Percentiles rank a stretch among this genome's conserved stretches.
These are phyloP conservation scores for Bothriochloa decipiens DNA, from an alignment of 176 grass and related monocot species.

Conservation along the genomic window DNA sequence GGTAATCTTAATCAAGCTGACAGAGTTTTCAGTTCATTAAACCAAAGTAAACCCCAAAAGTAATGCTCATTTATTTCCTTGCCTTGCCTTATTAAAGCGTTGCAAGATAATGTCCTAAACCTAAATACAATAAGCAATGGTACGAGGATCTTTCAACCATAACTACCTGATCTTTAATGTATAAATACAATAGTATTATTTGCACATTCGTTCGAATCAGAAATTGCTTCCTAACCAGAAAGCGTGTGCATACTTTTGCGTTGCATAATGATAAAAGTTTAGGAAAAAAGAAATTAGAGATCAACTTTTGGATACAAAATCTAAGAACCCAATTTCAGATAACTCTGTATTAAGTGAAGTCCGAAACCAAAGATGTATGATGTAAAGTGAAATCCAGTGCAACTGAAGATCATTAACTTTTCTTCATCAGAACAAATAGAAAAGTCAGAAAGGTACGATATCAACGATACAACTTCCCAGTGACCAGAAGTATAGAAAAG, in stretches of 20 bases:
- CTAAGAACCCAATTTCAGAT: neutral
- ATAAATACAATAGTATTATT: conserved; percentile 6
- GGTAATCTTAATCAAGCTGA: too few species aligned
- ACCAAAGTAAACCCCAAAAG: conserved; percentile 29
- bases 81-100: conserved; percentile 4
- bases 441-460: neutral
- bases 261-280: conserved; percentile 2
- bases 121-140: neutral
- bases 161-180: conserved; percentile 27
- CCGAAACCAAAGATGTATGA: neutral
- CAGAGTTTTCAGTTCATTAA: conserved; percentile 34
- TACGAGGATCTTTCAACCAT: neutral
- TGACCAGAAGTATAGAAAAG: neutral
- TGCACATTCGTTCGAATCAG: neutral
- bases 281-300: neutral
- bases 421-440: conserved; percentile 36
- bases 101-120: neutral
- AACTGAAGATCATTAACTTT: conserved; percentile 1
- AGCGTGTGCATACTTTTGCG: neutral
- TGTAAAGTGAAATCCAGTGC: neutral
- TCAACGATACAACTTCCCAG: neutral
- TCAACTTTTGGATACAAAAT: conserved; percentile 13
- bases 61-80: conserved; percentile 11
- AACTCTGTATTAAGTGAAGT: conserved; percentile 20
- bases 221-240: conserved; percentile 5